Percentiles rank a stretch among this genome's conserved stretches.
These are phyloP conservation scores for Microcera coccophila DNA, from an alignment of 2,329 filamentous ascomycete species.

Conservation along the genomic window DNA sequence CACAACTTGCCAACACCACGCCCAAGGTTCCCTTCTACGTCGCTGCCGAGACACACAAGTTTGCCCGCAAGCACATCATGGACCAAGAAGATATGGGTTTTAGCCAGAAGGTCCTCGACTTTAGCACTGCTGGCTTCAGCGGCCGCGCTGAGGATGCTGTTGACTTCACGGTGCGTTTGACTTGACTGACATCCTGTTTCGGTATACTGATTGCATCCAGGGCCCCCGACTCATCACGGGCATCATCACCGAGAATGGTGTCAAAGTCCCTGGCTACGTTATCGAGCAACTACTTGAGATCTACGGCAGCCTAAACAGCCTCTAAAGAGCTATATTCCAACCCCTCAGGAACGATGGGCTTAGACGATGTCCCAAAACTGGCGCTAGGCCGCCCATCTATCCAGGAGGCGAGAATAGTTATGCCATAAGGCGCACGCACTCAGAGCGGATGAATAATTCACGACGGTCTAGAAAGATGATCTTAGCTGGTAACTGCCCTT, in stretches of 20 bases:
- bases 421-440: too few relatives aligned
- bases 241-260: constrained; percentile 72
- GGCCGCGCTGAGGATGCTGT: constrained; percentile 54
- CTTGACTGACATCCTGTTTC: not conserved
- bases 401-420: too few relatives aligned
- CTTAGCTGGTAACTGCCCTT: too few relatives aligned
- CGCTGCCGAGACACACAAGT: constrained; percentile 94
- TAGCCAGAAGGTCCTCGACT: constrained; percentile 72
- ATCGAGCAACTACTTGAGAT: constrained; percentile 68
- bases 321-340: too few relatives aligned
- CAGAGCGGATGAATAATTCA: too few relatives aligned
- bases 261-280: constrained; percentile 66
- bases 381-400: too few relatives aligned
- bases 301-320: constrained; percentile 42
- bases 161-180: constrained; percentile 59
- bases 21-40: constrained; percentile 77
- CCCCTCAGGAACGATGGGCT: too few relatives aligned
- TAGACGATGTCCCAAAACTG: too few relatives aligned
- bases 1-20: constrained; percentile 65
- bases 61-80: constrained; percentile 80
- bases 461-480: too few relatives aligned
- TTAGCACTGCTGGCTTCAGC: constrained; percentile 51
- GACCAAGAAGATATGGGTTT: constrained; percentile 77
- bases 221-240: constrained; percentile 66
- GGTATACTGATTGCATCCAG: constrained; percentile 32